Base-by-base conservation (phyloP, 2,329 filamentous ascomycete species). In the Coccinonectria pachysandricola region DNA sequence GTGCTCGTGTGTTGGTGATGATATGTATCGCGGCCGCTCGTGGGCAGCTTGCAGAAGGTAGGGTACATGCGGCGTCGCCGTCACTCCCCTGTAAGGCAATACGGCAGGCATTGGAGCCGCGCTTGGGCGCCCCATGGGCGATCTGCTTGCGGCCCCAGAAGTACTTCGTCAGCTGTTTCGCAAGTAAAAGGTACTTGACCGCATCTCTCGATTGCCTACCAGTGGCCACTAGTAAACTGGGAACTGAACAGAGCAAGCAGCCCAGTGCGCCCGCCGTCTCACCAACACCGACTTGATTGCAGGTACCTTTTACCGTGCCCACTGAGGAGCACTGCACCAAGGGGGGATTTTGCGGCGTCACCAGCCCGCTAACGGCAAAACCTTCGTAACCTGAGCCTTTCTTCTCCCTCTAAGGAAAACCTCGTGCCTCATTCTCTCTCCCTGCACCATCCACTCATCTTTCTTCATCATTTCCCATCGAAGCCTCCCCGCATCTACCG, bases 391-490 rank as follows among this genome's bases (percentile, higher is more conserved):
- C 46, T 45, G 40, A 47, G 35, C 46, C 48, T 46, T 42, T 51
- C 45, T 45, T 52, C 48, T 49, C 39, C 46, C 41, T 52, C 49
- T 45, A 46, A 51, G 49, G 47, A 53, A 55, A 53, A 53, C 47
- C 49, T 52, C 48, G 50, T 47, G 47, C 43, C 42, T 48, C 34
- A 32, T 31, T 34, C 28, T 29, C 28, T 26, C 47, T 38, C 45
- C 38, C 42, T 39, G 38, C 37, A 40, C 37, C 42, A 36, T 36
- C 36, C 30, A 31, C 32, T 32, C 29, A 32, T 27, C 27, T 28
- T 31, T 37, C 36, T 35, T 34, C 45, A 45, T 45, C 42, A 38
- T 39, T 32, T 34, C 36, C 30, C 42, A 48, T 41, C 41, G 39
- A 45, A n/a, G n/a, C n/a, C n/a, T 47, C 43, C 41, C 40, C 40